Base-by-base conservation (phyloP, 1,139 yeast species). In the Scheffersomyces parashehatae region DNA sequence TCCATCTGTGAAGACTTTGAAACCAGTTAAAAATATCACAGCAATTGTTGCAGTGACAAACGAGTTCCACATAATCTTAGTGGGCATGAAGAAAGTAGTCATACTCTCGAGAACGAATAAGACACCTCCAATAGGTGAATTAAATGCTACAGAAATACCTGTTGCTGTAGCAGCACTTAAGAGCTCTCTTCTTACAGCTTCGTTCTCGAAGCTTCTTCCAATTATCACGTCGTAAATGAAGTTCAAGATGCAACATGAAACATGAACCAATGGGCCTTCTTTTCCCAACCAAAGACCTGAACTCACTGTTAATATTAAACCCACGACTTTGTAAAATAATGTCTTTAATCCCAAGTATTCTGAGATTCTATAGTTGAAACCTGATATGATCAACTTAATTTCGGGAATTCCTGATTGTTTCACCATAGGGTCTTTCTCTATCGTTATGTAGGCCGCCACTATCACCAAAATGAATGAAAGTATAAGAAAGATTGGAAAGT, bases 81-180 rank as follows among this genome's bases (percentile, higher is more conserved):
- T 81, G 16, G 85, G 82, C 41, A 77, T 76, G 55, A 83, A 81
- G 54, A 78, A 85, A 37, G 83, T 75, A 3, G 85, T 81, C 47
- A 87, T 72, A 48, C 81, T 81, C 56, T 91, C 98, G 28, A 91
- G 67, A 3, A 90, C 87, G 64, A 91, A 91, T 28, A 91, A 65
- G 1, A 91, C 96, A 4, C 98, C 98, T 12, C 97, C 97, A 46
- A 91, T 88, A 1, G 98, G 98, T 0, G 97, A 86, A 44, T 90
- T 90, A 66, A 91, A 91, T 0, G 97, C 97, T 3, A 88, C 91
- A 0, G 96, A 88, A 11, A 91, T 91, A 7, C 97, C 98, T 0
- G 96, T 89, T 0, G 96, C 96, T 1, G 95, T 81, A 1, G 96
- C 95, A 0, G 98, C 96, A 30, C 88, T 79, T 34, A 89, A 67